These are phyloP conservation scores for Hamamelis virginiana DNA, from an alignment of 164 flowering plant species.

Conservation along the genomic window DNA sequence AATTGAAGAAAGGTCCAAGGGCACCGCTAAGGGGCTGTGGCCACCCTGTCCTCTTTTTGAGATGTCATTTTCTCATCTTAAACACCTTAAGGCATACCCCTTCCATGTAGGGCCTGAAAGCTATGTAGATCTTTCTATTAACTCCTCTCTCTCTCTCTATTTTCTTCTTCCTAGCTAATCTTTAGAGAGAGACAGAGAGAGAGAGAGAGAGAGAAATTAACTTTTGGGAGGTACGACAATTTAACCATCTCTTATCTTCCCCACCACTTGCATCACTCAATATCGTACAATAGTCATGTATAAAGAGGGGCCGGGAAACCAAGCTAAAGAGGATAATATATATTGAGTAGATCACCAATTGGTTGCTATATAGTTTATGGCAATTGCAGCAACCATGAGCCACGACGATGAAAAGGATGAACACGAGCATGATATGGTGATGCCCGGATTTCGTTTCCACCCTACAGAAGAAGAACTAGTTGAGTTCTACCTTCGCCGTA, in stretches of 20 bases:
- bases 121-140: conserved; percentile 51
- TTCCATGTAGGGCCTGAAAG: conserved; percentile 43
- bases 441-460: conserved; percentile 98
- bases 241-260: conserved; percentile 22
- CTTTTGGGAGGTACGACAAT: conserved; percentile 11
- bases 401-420: conserved; percentile 40
- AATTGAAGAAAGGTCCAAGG: conserved; percentile 36
- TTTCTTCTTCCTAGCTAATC: neutral
- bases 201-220: conserved; percentile 11
- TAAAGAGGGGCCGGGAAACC: conserved; percentile 1
- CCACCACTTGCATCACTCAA: conserved; percentile 24
- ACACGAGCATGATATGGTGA: conserved; percentile 81
- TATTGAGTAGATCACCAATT: neutral
- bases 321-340: neutral
- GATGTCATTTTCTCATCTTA: conserved; percentile 56
- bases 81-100: conserved; percentile 33
- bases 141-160: conserved; percentile 9
- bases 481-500: conserved; percentile 96
- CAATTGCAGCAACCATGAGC: conserved; percentile 43
- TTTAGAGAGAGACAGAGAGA: conserved; percentile 1
- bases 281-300: conserved; percentile 5
- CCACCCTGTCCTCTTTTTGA: conserved; percentile 57
- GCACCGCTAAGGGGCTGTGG: conserved; percentile 49
- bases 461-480: conserved; percentile 98
- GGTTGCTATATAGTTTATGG: conserved; percentile 32